Conservation (phyloP, 2,329 filamentous ascomycete genomes). For the Metarhizium guizhouense region DNA sequence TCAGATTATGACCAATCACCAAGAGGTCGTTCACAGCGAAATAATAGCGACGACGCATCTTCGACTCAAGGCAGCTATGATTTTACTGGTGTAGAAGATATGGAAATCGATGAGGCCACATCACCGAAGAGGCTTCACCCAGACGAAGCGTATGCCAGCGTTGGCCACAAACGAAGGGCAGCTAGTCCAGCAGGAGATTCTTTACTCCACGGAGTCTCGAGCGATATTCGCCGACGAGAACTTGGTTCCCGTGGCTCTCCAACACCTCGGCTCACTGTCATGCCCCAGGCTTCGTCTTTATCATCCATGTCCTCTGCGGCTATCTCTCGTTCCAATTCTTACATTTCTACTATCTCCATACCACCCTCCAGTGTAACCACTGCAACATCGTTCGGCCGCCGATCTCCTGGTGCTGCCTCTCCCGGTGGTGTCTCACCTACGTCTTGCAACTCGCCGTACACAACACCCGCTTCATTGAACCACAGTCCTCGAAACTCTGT, state of each 20-base stretch:
- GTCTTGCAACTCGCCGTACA: slow-evolving; percentile 40
- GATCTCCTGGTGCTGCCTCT: slow-evolving; percentile 36
- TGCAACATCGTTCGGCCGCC: slow-evolving; percentile 35
- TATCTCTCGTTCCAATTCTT: slow-evolving; percentile 36
- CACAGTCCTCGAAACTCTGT: slow-evolving; percentile 40
- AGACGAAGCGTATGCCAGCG: slow-evolving; percentile 33
- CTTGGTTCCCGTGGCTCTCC: slow-evolving; percentile 41
- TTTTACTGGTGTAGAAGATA: slow-evolving; percentile 29
- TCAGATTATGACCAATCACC: slow-evolving; percentile 41
- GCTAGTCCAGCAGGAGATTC: slow-evolving; percentile 43
- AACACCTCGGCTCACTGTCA: slow-evolving; percentile 37
- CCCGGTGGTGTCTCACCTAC: slow-evolving; percentile 43
- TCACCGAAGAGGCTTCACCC: slow-evolving; percentile 42
- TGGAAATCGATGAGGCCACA: slow-evolving; percentile 42
- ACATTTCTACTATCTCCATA: slow-evolving; percentile 36
- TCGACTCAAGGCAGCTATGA: slow-evolving; percentile 37
- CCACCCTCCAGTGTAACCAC: slow-evolving; percentile 32
- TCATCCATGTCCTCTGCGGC: slow-evolving; percentile 21
- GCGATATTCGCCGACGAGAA: slow-evolving; percentile 37
- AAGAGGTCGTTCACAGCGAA: slow-evolving; percentile 33
- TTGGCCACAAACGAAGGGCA: slow-evolving; percentile 45
- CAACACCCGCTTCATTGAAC: slow-evolving; percentile 36
- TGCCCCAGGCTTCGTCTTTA: slow-evolving; percentile 33
- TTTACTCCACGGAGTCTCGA: slow-evolving; percentile 29
- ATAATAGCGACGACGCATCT: slow-evolving; percentile 44